These are phyloP conservation scores for Colletotrichum cereale DNA, from an alignment of 2,329 filamentous ascomycete species.

Conservation along the genomic window DNA sequence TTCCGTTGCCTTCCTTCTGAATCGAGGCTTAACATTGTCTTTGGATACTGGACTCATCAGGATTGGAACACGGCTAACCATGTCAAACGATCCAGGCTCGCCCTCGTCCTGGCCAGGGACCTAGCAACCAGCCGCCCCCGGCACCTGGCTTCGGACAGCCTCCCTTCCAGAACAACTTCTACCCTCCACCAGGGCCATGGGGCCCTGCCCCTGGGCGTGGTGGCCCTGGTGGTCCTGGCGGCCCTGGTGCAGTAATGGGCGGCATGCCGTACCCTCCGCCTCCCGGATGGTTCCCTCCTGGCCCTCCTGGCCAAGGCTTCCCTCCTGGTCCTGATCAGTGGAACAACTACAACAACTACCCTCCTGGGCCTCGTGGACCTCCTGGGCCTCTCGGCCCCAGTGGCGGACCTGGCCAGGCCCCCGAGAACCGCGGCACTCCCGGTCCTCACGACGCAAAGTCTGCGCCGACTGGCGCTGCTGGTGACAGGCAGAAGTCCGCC, in stretches of 20 bases:
- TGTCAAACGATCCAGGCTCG: conserved; percentile 53
- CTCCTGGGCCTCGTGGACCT: conserved; percentile 68
- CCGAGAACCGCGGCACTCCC: conserved; percentile 42
- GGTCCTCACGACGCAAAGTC: conserved; percentile 58
- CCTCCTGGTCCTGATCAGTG: conserved; percentile 68
- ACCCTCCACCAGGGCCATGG: conserved; percentile 68
- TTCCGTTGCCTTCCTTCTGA: conserved; percentile 99
- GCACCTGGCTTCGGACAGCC: conserved; percentile 58
- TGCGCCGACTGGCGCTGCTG: conserved; percentile 63
- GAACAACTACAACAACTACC: conserved; percentile 71
- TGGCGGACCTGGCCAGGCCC: conserved; percentile 45
- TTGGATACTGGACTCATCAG: conserved; percentile 9
- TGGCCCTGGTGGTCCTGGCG: conserved; percentile 51
- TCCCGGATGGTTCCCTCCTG: conserved; percentile 80
- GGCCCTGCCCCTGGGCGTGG: conserved; percentile 60
- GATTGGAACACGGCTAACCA: conserved; percentile 44
- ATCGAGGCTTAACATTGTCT: conserved; percentile 48
- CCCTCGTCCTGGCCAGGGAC: conserved; percentile 51
- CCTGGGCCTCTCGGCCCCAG: conserved; percentile 50
- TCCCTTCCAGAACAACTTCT: conserved; percentile 61
- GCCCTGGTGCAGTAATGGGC: conserved; percentile 64
- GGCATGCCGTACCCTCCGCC: conserved; percentile 84
- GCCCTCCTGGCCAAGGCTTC: conserved; percentile 79
- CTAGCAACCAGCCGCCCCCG: conserved; percentile 48
- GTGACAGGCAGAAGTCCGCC: conserved; percentile 62